Evolutionary conservation across 2,329 filamentous ascomycete genomes (phyloP).

Genomic region (Aspergillus fijiensis): DNA sequence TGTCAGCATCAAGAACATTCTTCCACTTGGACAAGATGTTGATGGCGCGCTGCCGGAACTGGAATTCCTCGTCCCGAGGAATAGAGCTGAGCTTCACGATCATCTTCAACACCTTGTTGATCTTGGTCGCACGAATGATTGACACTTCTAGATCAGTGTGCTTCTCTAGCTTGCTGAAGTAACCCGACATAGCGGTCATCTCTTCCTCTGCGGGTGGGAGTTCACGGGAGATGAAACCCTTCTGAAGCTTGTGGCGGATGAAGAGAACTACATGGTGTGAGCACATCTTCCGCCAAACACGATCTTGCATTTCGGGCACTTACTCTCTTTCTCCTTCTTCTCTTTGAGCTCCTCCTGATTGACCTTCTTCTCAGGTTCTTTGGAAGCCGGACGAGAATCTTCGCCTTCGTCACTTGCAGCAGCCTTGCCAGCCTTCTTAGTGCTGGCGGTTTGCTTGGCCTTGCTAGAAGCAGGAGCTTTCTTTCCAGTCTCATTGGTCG

Average conservation of each 20-base stretch:
- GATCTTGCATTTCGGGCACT: neutral
- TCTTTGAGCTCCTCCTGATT: conserved; percentile 56
- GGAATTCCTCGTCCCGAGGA: conserved; percentile 81
- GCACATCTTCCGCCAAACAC: neutral
- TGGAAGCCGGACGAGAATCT: conserved; percentile 56
- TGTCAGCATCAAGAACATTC: conserved; percentile 68
- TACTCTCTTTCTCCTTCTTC: conserved; percentile 60
- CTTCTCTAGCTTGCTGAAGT: conserved; percentile 71
- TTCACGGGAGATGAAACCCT: conserved; percentile 84
- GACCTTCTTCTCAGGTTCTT: conserved; percentile 53
- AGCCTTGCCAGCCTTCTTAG: conserved; percentile 60
- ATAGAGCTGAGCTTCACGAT: conserved; percentile 86
- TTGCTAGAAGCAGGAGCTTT: conserved; percentile 55
- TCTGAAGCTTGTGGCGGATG: conserved; percentile 90
- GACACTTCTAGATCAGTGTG: conserved; percentile 79
- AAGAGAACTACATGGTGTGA: conserved; percentile 66
- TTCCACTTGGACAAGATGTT: conserved; percentile 86
- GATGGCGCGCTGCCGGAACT: conserved; percentile 82
- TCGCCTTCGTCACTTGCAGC: conserved; percentile 57
- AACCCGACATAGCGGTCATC: conserved; percentile 47
- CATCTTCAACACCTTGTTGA: conserved; percentile 96
- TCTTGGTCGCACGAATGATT: conserved; percentile 90
- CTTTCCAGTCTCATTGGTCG: conserved; percentile 46
- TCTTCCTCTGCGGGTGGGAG: conserved; percentile 77
- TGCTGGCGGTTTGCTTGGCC: conserved; percentile 53